Evolutionary conservation across 306 rosid species (phyloP).

Genomic region (Vigna unguiculata): DNA sequence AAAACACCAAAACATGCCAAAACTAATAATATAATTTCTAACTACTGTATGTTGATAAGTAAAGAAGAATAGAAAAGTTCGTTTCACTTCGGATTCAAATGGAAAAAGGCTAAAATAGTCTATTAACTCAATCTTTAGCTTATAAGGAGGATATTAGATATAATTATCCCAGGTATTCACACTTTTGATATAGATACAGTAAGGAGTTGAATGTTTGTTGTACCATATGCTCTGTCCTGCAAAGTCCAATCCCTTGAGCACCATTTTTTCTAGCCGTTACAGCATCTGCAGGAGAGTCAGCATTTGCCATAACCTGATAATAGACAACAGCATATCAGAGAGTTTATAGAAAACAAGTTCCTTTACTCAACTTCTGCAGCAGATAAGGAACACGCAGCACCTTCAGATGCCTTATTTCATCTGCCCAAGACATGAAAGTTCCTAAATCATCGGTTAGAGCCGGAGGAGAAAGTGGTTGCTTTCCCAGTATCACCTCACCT

Average conservation of each 20-base stretch:
- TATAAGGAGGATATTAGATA: conserved; percentile 16
- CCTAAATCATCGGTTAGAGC: conserved; percentile 85
- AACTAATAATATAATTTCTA: conserved; percentile 16
- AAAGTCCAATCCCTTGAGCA: conserved; percentile 97
- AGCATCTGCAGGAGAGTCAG: conserved; percentile 98
- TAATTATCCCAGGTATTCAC: background rate
- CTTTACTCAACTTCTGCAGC: conserved; percentile 26
- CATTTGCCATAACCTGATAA: conserved; percentile 94
- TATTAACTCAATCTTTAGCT: conserved; percentile 15
- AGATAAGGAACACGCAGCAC: conserved; percentile 50
- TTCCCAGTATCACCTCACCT: conserved; percentile 92
- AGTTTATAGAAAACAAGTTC: conserved; percentile 20
- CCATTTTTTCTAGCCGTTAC: conserved; percentile 82
- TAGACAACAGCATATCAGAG: conserved; percentile 2
- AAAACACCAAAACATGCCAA: conserved; percentile 44
- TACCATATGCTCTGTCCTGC: conserved; percentile 99
- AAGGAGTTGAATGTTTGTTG: conserved; percentile 17
- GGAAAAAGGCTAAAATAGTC: background rate
- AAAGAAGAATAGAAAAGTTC: background rate
- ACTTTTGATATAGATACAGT: conserved; percentile 16
- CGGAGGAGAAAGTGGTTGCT: conserved; percentile 92
- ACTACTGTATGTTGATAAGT: background rate
- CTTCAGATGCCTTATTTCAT: conserved; percentile 81
- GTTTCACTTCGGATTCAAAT: conserved; percentile 24
- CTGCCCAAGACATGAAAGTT: conserved; percentile 96